Base-by-base conservation (phyloP, 2,329 filamentous ascomycete species). In the Aspergillus puulaauensis region DNA sequence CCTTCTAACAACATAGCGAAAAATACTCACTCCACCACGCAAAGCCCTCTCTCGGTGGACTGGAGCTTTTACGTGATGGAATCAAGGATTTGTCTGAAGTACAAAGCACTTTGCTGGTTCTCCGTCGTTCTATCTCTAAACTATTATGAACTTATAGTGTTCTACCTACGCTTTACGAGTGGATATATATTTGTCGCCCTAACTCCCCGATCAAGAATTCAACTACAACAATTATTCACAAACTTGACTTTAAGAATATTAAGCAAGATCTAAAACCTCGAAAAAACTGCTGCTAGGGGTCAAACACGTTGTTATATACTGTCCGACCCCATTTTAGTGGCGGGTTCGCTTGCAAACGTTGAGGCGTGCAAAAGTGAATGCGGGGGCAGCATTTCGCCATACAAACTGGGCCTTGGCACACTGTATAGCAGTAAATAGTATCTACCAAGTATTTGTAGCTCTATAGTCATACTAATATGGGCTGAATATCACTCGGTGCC, bases 401-500 rank as follows among this genome's bases (percentile, higher is more conserved):
- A 64, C 60, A 64, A 62, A 65, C 60, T 65, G 61, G 58, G 61
- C 63, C 58, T 19, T 12, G 50, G 21, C 41, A 35, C 44, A 15
- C 7, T 7, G 6, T 21, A 33, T 24, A 35, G 15, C 24, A 19
- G 14, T 27, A 35, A 11, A 37, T 15, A n/a, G 6, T 37, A n/a
- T 6, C 4, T 37, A n/a, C 3, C 14, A n/a, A n/a, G 12, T 3
- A 37, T 37, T n/a, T n/a, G 15, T 7, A n/a, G 12, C 1, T 4
- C 14, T 37, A 4, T 11, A 11, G 9, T 11, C 1, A 4, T 31
- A 4, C 9, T 31, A 31, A 11, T 31, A 11, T 31, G 27, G 27
- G 9, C 9, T 11, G 27, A 4, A 3, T 8, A 11, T 3, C 3
- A 12, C 4, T 11, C 27, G 1, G 27, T 12, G 27, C 27, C 3